These are phyloP conservation scores for Rhodotorula sp. DNA, from an alignment of 1,284 basidiomycete genomes.

Conservation along the genomic window DNA sequence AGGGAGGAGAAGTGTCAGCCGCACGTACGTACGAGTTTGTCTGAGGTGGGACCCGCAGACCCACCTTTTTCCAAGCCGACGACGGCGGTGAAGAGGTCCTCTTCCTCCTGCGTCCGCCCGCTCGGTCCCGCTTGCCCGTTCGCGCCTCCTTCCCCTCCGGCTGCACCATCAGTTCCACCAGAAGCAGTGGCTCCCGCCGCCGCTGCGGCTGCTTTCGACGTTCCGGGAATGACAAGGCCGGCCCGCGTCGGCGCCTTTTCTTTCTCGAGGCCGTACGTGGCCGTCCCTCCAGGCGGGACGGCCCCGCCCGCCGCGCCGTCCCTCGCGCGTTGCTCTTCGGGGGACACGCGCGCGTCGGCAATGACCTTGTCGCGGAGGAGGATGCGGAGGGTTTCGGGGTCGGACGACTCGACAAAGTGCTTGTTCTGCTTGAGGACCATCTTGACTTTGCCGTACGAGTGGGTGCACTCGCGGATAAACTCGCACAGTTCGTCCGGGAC, in stretches of 20 bases:
- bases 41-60: constrained; percentile 41
- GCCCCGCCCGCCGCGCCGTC: constrained; percentile 24
- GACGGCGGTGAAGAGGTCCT: constrained; percentile 78
- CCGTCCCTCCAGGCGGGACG: constrained; percentile 47
- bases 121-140: constrained; percentile 13
- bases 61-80: constrained; percentile 84
- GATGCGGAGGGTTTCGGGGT: constrained; percentile 83
- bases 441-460: constrained; percentile 95
- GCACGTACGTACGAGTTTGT: not conserved
- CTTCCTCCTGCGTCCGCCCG: constrained; percentile 53
- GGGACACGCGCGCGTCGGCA: constrained; percentile 67
- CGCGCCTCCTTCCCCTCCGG: constrained; percentile 18
- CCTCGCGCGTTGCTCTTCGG: constrained; percentile 47
- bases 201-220: constrained; percentile 47
- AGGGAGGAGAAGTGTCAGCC: not conserved
- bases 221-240: constrained; percentile 79
- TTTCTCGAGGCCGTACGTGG: constrained; percentile 67
- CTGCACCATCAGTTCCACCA: constrained; percentile 3
- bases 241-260: constrained; percentile 77
- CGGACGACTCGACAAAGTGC: constrained; percentile 89
- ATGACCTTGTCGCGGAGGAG: constrained; percentile 83
- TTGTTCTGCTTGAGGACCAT: constrained; percentile 95
- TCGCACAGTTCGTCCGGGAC: constrained; percentile 77
- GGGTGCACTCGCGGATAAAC: constrained; percentile 85
- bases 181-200: constrained; percentile 39